Evolutionary conservation across 495 filamentous ascomycete species (phyloP).

Genomic region (Saxophila tyrrhenica): DNA sequence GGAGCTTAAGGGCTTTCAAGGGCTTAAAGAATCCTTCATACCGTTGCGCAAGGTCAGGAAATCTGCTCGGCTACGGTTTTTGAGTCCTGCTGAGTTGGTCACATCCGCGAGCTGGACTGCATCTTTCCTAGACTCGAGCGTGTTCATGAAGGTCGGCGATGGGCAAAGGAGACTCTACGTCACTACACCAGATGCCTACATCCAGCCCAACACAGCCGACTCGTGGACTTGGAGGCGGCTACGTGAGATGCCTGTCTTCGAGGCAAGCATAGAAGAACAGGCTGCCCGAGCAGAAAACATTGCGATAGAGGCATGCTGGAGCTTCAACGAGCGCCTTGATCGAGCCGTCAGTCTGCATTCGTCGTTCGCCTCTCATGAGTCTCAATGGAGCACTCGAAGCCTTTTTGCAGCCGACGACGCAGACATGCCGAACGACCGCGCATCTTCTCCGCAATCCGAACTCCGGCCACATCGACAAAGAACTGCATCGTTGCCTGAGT

Average conservation of each 20-base stretch:
- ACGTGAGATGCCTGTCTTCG: slow-evolving; percentile 6
- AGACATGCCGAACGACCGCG: not conserved
- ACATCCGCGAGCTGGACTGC: slow-evolving; percentile 56
- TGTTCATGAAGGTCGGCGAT: slow-evolving; percentile 47
- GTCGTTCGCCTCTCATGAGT: slow-evolving; percentile 30
- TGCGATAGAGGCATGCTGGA: slow-evolving; percentile 46
- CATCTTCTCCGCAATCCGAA: not conserved
- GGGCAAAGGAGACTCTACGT: slow-evolving; percentile 51
- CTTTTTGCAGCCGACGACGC: not conserved
- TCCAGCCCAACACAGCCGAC: slow-evolving; percentile 38
- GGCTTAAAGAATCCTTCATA: slow-evolving; percentile 45
- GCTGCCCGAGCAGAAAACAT: slow-evolving; percentile 24
- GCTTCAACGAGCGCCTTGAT: slow-evolving; percentile 44
- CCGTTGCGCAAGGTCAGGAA: slow-evolving; percentile 61
- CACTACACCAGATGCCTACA: slow-evolving; percentile 53
- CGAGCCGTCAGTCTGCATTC: slow-evolving; percentile 31
- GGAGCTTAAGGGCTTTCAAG: slow-evolving; percentile 14
- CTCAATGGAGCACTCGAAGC: slow-evolving; percentile 19
- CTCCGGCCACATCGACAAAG: slow-evolving; percentile 17
- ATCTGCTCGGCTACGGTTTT: slow-evolving; percentile 53
- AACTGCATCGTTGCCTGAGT: slow-evolving; percentile 39
- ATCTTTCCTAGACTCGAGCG: slow-evolving; percentile 49
- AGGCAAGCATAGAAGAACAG: slow-evolving; percentile 27
- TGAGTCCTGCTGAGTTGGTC: slow-evolving; percentile 52
- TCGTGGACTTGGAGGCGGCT: slow-evolving; percentile 47